phyloP scores from a whole-genome alignment of 1,284 basidiomycete genomes.

The Papiliotrema flavescens region DNA sequence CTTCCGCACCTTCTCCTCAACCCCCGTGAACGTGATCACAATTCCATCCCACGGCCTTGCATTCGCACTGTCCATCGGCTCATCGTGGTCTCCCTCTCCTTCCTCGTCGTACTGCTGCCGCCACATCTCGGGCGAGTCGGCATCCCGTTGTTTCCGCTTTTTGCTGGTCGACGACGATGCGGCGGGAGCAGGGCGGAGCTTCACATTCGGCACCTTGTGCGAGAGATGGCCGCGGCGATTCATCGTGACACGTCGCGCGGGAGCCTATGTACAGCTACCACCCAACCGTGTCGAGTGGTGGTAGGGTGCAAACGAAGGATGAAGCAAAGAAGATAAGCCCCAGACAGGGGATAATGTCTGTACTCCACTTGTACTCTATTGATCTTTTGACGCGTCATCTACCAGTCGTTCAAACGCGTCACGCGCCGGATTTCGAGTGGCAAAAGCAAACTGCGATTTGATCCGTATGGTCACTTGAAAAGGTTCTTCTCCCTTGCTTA shows the following conservation, averaged over 20 bases:
- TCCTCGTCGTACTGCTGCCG: background rate
- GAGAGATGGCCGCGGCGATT: conserved; percentile 32
- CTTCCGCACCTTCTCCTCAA: conserved; percentile 38
- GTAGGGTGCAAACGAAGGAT: too few relatives aligned
- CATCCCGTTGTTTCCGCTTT: background rate
- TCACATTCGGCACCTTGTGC: conserved; percentile 36
- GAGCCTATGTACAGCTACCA: too few relatives aligned
- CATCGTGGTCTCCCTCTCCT: conserved; percentile 24
- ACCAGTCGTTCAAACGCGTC: background rate
- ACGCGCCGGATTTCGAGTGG: background rate
- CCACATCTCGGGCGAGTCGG: conserved; percentile 1
- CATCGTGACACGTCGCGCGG: conserved; percentile 7
- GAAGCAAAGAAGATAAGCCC: too few relatives aligned
- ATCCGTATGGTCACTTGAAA: too few relatives aligned
- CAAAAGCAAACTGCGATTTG: too few relatives aligned
- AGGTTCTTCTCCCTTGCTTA: too few relatives aligned
- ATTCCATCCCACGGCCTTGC: conserved; percentile 35
- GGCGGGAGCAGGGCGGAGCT: conserved; percentile 30
- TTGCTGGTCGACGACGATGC: background rate
- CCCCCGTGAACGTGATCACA: conserved; percentile 41
- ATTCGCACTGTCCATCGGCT: conserved; percentile 7
- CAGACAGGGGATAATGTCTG: too few relatives aligned
- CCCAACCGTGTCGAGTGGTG: too few relatives aligned
- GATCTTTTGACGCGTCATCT: background rate
- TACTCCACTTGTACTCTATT: too few relatives aligned